Evolutionary conservation across 2,329 filamentous ascomycete genomes (phyloP), one percentile per base, ranked within the genome.

Genomic region (Penicillium capsulatum): DNA sequence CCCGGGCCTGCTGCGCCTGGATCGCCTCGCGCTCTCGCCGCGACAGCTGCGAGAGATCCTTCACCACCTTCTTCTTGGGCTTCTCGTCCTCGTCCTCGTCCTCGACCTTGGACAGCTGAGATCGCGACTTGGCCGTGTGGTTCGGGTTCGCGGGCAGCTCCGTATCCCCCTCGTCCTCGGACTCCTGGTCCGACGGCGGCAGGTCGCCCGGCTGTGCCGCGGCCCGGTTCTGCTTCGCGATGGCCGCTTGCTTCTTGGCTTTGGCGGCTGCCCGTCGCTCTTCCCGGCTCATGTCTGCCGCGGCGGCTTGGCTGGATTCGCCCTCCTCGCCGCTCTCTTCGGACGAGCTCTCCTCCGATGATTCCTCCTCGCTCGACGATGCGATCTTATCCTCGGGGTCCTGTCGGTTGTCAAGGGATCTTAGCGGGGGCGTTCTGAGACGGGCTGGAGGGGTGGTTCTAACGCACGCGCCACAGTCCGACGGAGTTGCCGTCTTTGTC

Each of bases 401-500:
- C 65, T 69, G 36, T 16, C 9, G 16, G 20, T 31, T 19, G 14
- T 3, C 7, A 17, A 7, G 13, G 13, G 26, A 29, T 17, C 13
- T 28, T 28, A 28, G 9, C 5, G 4, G 26, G 4, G 6, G 13
- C n/a, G 11, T 28, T 6, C 26, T 28, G 9, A 11, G 11, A 28
- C n/a, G 5, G 5, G 6, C 5, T 28, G 26, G 10, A 28, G 4
- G 17, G n/a, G 22, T 28, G 24, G 30, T 40, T 60, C 17, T 28
- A 45, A 60, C 79, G 69, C 61, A 81, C 79, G 62, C 78, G 81
- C 86, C 91, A 95, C 78, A 95, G 91, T 74, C 84, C 83, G 48
- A 91, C 75, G 54, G 87, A 81, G 60, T 92, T 92, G 55, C 91
- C 92, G 61, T 97, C 86, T 54, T 82, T 83, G 60, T 96, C 90